phyloP scores from a whole-genome alignment of 1,284 basidiomycete genomes.

The Trichosporon coremiiforme region DNA sequence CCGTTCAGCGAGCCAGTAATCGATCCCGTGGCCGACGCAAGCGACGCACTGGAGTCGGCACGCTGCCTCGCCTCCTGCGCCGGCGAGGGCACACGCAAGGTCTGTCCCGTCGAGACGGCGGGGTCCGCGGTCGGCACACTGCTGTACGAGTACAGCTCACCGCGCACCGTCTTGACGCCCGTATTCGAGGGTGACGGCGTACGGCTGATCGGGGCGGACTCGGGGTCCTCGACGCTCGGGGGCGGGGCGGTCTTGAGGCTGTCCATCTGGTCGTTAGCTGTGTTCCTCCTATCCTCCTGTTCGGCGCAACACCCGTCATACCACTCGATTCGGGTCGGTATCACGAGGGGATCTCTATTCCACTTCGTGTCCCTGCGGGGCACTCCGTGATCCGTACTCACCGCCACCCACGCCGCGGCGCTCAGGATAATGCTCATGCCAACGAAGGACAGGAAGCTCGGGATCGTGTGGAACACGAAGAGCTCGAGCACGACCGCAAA shows the following conservation, averaged over 20 bases:
- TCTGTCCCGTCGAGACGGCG: background rate
- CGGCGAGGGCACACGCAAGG: background rate
- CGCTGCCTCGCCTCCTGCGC: background rate
- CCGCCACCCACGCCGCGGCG: conserved; percentile 53
- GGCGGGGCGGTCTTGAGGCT: conserved; percentile 30
- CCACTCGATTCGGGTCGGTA: too few species aligned
- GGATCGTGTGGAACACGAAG: conserved; percentile 49
- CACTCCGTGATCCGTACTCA: conserved; percentile 33
- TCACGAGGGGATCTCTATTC: background rate
- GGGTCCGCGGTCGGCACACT: conserved; percentile 23
- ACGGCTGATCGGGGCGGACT: conserved; percentile 40
- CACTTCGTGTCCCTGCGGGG: background rate
- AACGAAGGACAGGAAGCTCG: conserved; percentile 47
- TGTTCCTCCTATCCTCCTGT: too few species aligned
- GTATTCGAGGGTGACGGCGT: conserved; percentile 39
- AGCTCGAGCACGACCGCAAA: conserved; percentile 54
- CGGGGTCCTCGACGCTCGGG: conserved; percentile 27
- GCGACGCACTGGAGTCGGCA: background rate
- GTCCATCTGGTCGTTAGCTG: conserved; percentile 24
- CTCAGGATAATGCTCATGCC: conserved; percentile 52
- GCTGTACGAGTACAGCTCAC: conserved; percentile 34
- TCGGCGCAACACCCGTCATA: too few species aligned
- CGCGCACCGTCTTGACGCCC: conserved; percentile 26
- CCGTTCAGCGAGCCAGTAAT: background rate
- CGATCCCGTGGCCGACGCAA: background rate